Percentiles rank a stretch among this genome's conserved stretches.
Conservation (phyloP, 2,329 filamentous ascomycete species). For the Apiospora saccharicola region DNA sequence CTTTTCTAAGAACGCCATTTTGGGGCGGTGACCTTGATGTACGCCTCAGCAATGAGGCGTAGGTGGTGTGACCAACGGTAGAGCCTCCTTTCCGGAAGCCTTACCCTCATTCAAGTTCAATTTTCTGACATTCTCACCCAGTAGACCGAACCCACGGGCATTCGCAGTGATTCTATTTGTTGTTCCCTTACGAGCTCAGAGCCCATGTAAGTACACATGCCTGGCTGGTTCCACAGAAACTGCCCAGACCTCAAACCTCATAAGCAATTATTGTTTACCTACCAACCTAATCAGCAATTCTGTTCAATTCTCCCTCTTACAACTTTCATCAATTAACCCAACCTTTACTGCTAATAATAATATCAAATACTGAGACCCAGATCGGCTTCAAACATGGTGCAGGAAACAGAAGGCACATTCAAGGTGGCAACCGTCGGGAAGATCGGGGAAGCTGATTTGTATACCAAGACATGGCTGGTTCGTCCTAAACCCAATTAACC, state of each 20-base stretch:
- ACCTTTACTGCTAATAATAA: background rate
- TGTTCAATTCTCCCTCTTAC: background rate
- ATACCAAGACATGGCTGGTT: slow-evolving; percentile 67
- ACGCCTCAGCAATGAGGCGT: background rate
- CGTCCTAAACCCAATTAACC: slow-evolving; percentile 37
- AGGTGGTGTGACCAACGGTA: slow-evolving; percentile 3
- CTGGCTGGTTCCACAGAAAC: slow-evolving; percentile 13
- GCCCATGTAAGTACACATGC: background rate
- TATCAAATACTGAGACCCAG: background rate
- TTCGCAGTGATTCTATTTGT: background rate
- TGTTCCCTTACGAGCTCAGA: background rate
- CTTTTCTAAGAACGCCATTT: background rate
- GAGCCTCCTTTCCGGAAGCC: background rate
- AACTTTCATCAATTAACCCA: background rate
- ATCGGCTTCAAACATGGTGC: slow-evolving; percentile 43
- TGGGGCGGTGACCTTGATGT: background rate
- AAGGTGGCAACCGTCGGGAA: slow-evolving; percentile 49
- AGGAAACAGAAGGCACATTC: slow-evolving; percentile 59
- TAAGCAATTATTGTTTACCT: background rate
- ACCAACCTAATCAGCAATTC: background rate
- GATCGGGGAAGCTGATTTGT: slow-evolving; percentile 44
- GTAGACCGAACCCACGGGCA: background rate
- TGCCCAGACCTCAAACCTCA: background rate
- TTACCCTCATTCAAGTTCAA: slow-evolving; percentile 11
- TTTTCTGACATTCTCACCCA: background rate